Evolutionary conservation across 2,329 filamentous ascomycete genomes (phyloP).

Genomic region (Westerdykella sp.): DNA sequence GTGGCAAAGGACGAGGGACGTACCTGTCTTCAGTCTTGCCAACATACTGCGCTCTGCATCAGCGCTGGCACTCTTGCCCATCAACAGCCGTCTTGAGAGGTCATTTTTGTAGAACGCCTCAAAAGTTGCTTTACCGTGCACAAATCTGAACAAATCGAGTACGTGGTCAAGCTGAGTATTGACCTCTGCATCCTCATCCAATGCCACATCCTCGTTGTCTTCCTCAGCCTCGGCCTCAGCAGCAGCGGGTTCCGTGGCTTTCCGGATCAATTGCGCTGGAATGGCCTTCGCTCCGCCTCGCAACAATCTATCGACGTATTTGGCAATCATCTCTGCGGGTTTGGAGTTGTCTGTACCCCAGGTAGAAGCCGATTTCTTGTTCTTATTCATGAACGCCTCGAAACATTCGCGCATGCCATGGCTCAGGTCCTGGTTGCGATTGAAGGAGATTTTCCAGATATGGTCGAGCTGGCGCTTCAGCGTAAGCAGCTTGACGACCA

Average conservation of each 20-base stretch:
- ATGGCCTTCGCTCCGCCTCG: conserved; percentile 81
- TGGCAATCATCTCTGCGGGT: conserved; percentile 97
- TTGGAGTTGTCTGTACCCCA: conserved; percentile 84
- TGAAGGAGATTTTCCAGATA: conserved; percentile 71
- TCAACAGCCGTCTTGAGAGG: conserved; percentile 78
- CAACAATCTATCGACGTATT: conserved; percentile 86
- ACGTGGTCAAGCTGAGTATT: conserved; percentile 89
- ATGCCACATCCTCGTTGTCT: conserved; percentile 54
- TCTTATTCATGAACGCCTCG: conserved; percentile 85
- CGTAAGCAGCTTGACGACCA: conserved; percentile 76
- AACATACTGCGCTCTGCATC: conserved; percentile 97
- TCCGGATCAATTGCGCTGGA: conserved; percentile 59
- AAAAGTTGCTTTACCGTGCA: conserved; percentile 95
- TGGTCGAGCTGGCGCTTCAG: conserved; percentile 74
- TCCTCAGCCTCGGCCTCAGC: conserved; percentile 56
- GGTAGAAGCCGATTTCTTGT: conserved; percentile 60
- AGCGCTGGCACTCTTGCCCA: conserved; percentile 87
- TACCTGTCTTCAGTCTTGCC: conserved; percentile 70
- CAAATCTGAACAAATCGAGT: conserved; percentile 90
- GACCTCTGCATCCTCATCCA: conserved; percentile 86
- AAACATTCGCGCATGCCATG: conserved; percentile 81
- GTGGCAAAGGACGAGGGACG: background rate
- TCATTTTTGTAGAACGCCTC: conserved; percentile 99
- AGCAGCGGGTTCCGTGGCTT: conserved; percentile 49
- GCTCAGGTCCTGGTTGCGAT: conserved; percentile 66